Evolutionary conservation across 129 eudicot species (phyloP), one percentile per base, ranked within the genome.

Genomic region (Lactuca saligna): DNA sequence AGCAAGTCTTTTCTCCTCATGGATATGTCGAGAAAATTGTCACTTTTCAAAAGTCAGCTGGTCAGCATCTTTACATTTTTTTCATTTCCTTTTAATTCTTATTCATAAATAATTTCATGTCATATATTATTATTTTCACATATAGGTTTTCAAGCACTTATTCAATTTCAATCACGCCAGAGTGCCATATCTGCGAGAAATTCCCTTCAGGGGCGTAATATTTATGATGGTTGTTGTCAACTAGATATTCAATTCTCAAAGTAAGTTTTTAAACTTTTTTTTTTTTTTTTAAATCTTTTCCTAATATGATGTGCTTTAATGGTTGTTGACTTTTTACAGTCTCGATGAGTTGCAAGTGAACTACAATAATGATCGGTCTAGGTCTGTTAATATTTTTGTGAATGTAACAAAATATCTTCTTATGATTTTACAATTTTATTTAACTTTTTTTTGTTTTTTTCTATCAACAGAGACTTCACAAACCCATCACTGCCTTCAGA

Each of bases 1-100:
- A 93, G 81, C 99, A 93, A 93, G 99, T 93, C 20, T 93, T 93
- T 82, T 93, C 99, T 85, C 95, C 99, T 78, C 91, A 93, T 83
- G 99, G 99, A 82, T 82, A 79, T 64, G 99, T 93, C 73, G 99
- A 93, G 90, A 93, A 93, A 87, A 79, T 93, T 71, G 99, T 93
- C 88, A 89, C 99, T 7, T 93, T 93, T 82, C 99, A 93, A 88
- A 93, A 93, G 82, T 93, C 99, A 78, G 99, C 99, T 68, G 99
- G 97, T 93, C 91, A 93, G 98, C 86, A 70, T 86, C 85, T 82
- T 82, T 81, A 74, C 63, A 74, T 58, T 37, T 57, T 66, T 57
- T 3, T 44, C 2, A 75, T 67, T 76, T 61, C 80, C 33, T 57
- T 53, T 54, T 35, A 65, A 3, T 57, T 55, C 65, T 31, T 32